phyloP scores from a whole-genome alignment of 192 early-diverging fungal genomes.

The Radiomyces spectabilis region DNA sequence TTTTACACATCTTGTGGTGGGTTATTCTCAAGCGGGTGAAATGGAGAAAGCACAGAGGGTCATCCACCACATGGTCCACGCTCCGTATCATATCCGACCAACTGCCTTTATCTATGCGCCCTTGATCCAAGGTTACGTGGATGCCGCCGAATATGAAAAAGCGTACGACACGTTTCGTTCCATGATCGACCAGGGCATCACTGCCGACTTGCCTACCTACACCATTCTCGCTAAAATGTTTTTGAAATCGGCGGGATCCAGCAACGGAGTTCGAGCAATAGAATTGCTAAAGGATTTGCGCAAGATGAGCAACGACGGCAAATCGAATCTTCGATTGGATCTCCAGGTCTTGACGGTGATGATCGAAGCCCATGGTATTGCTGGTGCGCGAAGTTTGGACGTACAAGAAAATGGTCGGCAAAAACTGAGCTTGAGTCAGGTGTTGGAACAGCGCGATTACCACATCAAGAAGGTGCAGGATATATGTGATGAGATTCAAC shows the following conservation, averaged over 20 bases:
- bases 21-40: conserved; percentile 7
- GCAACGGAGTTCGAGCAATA: background rate
- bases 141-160: conserved; percentile 8
- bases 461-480: background rate
- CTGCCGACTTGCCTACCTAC: conserved; percentile 9
- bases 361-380: conserved; percentile 6
- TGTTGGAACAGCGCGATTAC: background rate
- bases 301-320: background rate
- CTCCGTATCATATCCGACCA: conserved; percentile 6
- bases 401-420: background rate
- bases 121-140: conserved; percentile 5
- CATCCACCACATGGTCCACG: background rate
- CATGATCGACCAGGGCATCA: conserved; percentile 8
- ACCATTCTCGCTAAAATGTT: conserved; percentile 15
- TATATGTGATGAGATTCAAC: background rate
- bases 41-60: conserved; percentile 5
- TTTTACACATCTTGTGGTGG: conserved; percentile 15
- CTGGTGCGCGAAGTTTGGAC: too few relatives aligned
- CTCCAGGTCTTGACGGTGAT: background rate
- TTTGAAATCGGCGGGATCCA: background rate
- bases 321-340: background rate
- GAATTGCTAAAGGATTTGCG: background rate
- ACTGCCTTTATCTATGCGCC: conserved; percentile 10
- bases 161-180: conserved; percentile 3
- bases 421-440: background rate